These are phyloP conservation scores for Protostelium mycophagum DNA, from an alignment of 78 protist genomes.

Conservation along the genomic window DNA sequence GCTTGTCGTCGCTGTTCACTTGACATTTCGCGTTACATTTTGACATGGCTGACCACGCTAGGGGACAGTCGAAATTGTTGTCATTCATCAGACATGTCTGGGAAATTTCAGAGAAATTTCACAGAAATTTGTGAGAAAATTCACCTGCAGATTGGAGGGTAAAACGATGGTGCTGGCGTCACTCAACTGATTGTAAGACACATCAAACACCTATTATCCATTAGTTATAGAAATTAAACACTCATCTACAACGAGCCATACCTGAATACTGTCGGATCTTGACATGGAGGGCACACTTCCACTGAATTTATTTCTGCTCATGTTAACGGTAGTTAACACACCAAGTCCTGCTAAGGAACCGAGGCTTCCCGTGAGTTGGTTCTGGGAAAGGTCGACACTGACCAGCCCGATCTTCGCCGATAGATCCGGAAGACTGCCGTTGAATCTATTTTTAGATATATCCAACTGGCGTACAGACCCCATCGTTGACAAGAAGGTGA, in stretches of 20 bases:
- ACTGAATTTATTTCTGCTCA: no score
- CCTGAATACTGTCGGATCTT: no score
- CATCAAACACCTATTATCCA: background rate
- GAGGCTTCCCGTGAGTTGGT: background rate
- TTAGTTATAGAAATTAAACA: background rate
- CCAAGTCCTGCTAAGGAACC: background rate
- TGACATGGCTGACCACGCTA: background rate
- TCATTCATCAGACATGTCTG: background rate
- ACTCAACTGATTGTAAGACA: background rate
- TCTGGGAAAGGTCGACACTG: background rate
- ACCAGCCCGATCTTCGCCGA: background rate
- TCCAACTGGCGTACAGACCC: background rate
- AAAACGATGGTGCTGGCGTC: background rate
- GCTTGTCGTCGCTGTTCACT: background rate
- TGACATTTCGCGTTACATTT: background rate
- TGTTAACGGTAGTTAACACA: background rate
- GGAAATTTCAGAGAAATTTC: no score
- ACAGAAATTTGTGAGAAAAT: no score
- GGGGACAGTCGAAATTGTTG: background rate
- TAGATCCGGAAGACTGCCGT: background rate
- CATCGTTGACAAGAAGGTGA: background rate
- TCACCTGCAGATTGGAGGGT: no score
- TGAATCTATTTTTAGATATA: background rate
- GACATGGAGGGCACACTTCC: no score
- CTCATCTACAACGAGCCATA: background rate